Conservation (phyloP, 495 filamentous ascomycete species). For the Elasticomyces elasticus region DNA sequence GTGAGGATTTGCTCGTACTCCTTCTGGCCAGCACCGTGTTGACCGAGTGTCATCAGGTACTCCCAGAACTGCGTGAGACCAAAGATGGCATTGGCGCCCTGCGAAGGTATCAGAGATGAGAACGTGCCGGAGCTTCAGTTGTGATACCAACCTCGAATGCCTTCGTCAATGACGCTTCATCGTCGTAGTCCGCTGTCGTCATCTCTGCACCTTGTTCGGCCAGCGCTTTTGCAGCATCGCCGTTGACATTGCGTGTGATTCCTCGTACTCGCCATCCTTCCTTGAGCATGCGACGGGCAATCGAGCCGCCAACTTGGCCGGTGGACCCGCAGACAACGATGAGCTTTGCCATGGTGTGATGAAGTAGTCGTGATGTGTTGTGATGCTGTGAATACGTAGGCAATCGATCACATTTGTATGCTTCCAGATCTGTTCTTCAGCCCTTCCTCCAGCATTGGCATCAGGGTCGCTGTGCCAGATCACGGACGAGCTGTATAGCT, state of each 20-base stretch:
- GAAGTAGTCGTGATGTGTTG: not conserved
- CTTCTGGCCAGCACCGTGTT: slow-evolving; percentile 18
- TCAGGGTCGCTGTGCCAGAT: no score
- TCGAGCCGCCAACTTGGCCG: not conserved
- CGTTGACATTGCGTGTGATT: slow-evolving; percentile 16
- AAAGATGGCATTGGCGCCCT: slow-evolving; percentile 20
- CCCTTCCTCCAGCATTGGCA: no score
- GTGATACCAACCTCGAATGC: slow-evolving; percentile 10
- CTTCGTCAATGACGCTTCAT: slow-evolving; percentile 13
- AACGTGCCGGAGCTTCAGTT: no score
- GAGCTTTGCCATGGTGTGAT: not conserved
- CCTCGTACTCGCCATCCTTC: slow-evolving; percentile 17
- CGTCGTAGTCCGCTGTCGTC: slow-evolving; percentile 17
- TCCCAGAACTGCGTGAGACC: slow-evolving; percentile 20
- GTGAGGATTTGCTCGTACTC: slow-evolving; percentile 34
- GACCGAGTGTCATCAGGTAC: slow-evolving; percentile 8
- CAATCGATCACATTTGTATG: not conserved
- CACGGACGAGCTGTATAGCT: no score
- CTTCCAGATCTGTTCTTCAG: not conserved
- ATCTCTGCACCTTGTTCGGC: slow-evolving; percentile 17
- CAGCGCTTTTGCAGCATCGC: slow-evolving; percentile 19
- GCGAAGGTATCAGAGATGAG: not conserved
- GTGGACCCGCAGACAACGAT: not conserved
- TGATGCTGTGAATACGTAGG: not conserved
- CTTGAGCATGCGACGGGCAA: not conserved